phyloP scores from a whole-genome alignment of 2,329 filamentous ascomycete genomes.

The Aspergillus quadricinctus region DNA sequence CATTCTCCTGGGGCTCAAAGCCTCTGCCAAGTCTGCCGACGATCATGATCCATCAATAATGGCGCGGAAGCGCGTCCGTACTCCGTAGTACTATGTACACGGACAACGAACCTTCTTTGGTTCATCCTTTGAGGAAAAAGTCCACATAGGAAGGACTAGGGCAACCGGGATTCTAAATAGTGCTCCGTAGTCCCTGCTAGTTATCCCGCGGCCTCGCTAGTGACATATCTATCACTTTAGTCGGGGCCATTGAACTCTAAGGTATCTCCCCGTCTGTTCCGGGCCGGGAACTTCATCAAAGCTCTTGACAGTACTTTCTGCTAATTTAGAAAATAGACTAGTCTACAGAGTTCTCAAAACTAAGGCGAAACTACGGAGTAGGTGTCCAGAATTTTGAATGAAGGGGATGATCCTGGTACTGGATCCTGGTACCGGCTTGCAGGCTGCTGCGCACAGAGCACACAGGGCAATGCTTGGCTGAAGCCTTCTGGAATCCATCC shows the following conservation, averaged over 20 bases:
- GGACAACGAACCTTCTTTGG: not conserved
- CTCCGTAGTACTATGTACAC: not conserved
- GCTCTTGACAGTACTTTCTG: not conserved
- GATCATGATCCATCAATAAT: not conserved
- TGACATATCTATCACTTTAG: not conserved
- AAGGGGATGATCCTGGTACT: not conserved
- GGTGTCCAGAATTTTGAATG: not conserved
- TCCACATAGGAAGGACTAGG: not conserved
- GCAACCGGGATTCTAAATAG: not conserved
- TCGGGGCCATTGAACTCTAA: not conserved
- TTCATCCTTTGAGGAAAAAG: not conserved
- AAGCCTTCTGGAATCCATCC: not conserved
- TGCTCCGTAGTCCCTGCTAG: not conserved
- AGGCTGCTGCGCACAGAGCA: not conserved
- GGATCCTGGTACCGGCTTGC: not conserved
- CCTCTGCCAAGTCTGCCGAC: not conserved
- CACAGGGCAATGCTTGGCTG: conserved; percentile 3
- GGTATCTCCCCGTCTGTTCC: conserved; percentile 8
- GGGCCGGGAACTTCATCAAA: not conserved
- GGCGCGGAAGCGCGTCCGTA: not conserved
- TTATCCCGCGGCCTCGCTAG: not conserved
- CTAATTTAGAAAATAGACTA: not conserved
- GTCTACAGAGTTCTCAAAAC: not conserved
- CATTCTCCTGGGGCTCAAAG: not conserved
- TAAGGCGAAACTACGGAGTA: not conserved